Evolutionary conservation across 176 grass and related monocot species (phyloP), one percentile per base, ranked within the genome.

Genomic region (Chloris gayana): DNA sequence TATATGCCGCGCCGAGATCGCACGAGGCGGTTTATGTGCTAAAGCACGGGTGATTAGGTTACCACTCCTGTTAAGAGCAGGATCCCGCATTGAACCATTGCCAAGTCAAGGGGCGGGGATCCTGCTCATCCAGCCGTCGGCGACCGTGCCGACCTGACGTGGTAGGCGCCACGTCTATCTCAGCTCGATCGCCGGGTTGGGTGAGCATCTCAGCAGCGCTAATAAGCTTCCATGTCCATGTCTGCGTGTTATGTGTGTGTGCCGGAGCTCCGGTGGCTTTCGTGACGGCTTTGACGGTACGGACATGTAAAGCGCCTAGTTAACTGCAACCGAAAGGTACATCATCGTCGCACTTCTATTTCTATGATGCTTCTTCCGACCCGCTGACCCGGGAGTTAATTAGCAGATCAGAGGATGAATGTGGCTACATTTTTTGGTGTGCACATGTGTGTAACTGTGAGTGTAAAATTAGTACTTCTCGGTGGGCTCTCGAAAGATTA

Each of bases 71-170:
- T 47, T 47, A 32, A 19, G 14, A 9, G 30, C 33, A 77, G 17
- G 49, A 51, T 51, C 60, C 7, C 1, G 83, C 66, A 30, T 71
- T 22, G 49, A 63, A 63, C 38, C 41, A 63, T 41, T 21, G n/a
- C 6, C 0, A 21, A n/a, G 65, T 62, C 54, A 70, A 50, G 66
- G 37, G 58, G 19, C 1, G 39, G 58, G 41, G 38, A 22, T 7
- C 75, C n/a, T n/a, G n/a, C n/a, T n/a, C n/a, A n/a, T n/a, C n/a
- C 9, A 19, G 26, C 73, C 73, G 80, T 47, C 75, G 51, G 50
- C 72, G 75, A 60, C 80, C 5, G 11, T 89, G 82, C 77, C 82
- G 87, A 89, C 77, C 71, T 85, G 71, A 76, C 71, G 66, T 18
- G 81, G 25, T 85, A 33, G 87, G 87, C 61, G 69, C 13, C 8